Evolutionary conservation across 1,284 basidiomycete species (phyloP).

Genomic region (Apiotrichum akiyoshidainum): DNA sequence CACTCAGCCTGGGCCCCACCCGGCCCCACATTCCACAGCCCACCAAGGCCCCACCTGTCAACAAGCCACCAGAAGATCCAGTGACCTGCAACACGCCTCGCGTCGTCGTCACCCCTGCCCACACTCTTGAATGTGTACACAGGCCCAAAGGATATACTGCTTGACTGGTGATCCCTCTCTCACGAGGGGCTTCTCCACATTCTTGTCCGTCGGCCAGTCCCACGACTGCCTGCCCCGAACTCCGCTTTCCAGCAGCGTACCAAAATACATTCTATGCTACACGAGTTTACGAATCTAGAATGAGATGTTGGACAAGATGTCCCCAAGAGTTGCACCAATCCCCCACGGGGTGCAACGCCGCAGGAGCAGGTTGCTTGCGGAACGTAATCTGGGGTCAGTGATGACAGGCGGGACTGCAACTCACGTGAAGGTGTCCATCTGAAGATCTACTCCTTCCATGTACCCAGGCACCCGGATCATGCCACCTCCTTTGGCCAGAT

Average conservation of each 20-base stretch:
- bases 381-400: conserved; percentile 8
- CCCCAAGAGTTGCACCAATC: conserved; percentile 8
- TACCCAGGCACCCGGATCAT: not conserved
- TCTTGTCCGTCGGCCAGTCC: not conserved
- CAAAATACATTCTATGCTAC: not conserved
- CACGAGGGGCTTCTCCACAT: too few relatives aligned
- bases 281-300: not conserved
- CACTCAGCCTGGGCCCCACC: too few relatives aligned
- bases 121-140: too few relatives aligned
- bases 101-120: too few relatives aligned
- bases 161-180: too few relatives aligned
- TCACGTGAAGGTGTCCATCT: conserved; percentile 10
- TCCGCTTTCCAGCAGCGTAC: too few relatives aligned
- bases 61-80: too few relatives aligned
- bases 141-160: too few relatives aligned
- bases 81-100: too few relatives aligned
- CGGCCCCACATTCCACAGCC: too few relatives aligned
- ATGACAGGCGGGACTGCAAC: not conserved
- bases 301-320: conserved; percentile 6
- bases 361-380: conserved; percentile 8
- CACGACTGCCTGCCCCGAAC: too few relatives aligned
- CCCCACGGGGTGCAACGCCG: conserved; percentile 13
- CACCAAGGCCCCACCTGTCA: too few relatives aligned
- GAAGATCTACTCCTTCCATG: conserved; percentile 6
- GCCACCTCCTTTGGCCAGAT: not conserved